These are phyloP conservation scores for Russula brevipes DNA, from an alignment of 768 basidiomycete genomes.

Conservation along the genomic window DNA sequence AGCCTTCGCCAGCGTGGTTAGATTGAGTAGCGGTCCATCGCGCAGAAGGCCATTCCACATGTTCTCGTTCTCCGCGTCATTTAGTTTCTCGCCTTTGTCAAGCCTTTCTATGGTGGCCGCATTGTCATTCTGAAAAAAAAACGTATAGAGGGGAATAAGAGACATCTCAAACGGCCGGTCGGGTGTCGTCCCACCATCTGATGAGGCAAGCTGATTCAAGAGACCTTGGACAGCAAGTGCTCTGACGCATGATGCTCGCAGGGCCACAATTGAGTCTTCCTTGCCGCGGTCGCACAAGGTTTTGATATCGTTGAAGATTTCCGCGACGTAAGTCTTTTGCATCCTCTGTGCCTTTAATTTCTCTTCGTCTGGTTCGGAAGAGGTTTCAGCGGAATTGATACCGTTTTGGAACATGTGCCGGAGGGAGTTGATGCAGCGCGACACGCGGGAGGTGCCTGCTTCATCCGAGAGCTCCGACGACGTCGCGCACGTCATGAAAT, in stretches of 20 bases:
- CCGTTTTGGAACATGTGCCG: constrained; percentile 3
- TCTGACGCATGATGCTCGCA: constrained; percentile 10
- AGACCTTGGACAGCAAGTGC: constrained; percentile 5
- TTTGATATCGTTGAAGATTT: neutral
- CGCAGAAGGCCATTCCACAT: neutral
- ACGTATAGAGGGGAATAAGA: constrained; percentile 1
- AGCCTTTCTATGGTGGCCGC: too few species aligned
- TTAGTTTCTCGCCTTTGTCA: neutral
- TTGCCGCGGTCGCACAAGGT: neutral
- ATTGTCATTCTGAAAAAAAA: neutral
- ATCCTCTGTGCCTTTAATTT: neutral
- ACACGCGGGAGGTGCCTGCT: neutral
- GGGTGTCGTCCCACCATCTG: neutral
- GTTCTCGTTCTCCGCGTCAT: neutral
- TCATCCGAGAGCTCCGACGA: constrained; percentile 6
- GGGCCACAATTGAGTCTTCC: neutral
- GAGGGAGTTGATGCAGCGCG: constrained; percentile 2
- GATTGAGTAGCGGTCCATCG: constrained; percentile 11
- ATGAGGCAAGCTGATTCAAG: neutral
- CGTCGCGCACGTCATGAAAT: constrained; percentile 12
- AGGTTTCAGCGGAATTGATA: neutral
- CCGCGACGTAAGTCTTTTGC: neutral
- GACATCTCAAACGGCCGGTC: neutral
- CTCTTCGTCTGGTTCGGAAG: neutral
- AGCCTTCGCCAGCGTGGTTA: neutral